A percentile compares a stretch with the other conserved stretches of the same genome.
These are phyloP conservation scores for Rhizodiscina lignyota DNA, from an alignment of 495 filamentous ascomycete species.

Conservation along the genomic window DNA sequence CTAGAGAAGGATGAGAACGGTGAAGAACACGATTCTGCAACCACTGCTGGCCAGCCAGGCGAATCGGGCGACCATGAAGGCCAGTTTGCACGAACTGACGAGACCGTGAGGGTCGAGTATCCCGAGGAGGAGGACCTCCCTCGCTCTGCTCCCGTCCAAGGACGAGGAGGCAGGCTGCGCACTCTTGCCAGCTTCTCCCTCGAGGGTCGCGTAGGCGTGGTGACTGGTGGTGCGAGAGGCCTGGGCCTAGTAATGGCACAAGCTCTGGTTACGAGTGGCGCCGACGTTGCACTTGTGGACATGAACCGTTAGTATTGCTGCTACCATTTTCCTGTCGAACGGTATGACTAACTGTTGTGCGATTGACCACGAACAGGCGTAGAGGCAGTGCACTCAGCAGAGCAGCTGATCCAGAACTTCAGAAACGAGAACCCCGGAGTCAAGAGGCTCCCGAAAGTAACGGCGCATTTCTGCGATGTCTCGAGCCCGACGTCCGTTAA, in stretches of 20 bases:
- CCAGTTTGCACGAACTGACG: constrained; percentile 60
- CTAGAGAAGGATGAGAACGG: too few relatives aligned
- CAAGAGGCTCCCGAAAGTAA: constrained; percentile 59
- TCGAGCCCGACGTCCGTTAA: constrained; percentile 62
- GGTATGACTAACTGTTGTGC: too few relatives aligned
- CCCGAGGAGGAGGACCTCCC: constrained; percentile 56
- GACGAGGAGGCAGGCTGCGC: constrained; percentile 52
- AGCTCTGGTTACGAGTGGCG: constrained; percentile 69
- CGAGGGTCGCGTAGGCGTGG: constrained; percentile 58
- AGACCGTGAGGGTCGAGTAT: constrained; percentile 57
- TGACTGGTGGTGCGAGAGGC: constrained; percentile 77
- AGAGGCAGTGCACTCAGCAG: constrained; percentile 62
- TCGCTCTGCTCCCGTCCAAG: constrained; percentile 45
- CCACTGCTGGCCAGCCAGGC: constrained; percentile 16
- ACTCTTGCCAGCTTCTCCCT: constrained; percentile 63
- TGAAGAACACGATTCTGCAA: too few relatives aligned
- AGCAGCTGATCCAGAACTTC: constrained; percentile 55
- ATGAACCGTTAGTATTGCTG: constrained; percentile 61
- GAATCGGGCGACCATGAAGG: constrained; percentile 26
- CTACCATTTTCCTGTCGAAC: too few relatives aligned
- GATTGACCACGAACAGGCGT: constrained; percentile 55
- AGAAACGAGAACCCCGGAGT: constrained; percentile 59
- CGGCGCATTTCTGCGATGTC: constrained; percentile 80
- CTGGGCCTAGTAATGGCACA: constrained; percentile 85
- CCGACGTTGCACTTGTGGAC: constrained; percentile 83